Percentiles rank a stretch among this genome's conserved stretches.
These are phyloP conservation scores for Hypoxylon rubiginosum DNA, from an alignment of 2,329 filamentous ascomycete genomes.

Conservation along the genomic window DNA sequence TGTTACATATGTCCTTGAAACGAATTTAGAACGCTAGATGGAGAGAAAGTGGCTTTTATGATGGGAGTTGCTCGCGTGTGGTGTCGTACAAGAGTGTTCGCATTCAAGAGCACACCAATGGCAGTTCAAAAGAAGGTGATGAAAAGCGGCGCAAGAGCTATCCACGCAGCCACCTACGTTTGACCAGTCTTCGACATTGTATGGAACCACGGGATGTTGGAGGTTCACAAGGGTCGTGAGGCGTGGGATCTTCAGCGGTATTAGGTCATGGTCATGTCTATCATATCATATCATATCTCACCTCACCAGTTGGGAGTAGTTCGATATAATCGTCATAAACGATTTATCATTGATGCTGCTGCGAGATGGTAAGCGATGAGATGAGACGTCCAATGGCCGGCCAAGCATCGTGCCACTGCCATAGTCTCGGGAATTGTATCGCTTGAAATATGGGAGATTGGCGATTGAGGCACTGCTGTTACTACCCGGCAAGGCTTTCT, in stretches of 20 bases:
- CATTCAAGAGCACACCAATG: conserved; percentile 2
- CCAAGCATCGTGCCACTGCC: not conserved
- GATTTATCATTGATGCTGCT: not conserved
- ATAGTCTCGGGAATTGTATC: not conserved
- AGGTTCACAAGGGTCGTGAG: not conserved
- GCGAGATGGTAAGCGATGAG: not conserved
- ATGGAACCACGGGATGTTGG: conserved; percentile 17
- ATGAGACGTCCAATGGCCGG: not conserved
- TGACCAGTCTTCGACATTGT: conserved; percentile 3
- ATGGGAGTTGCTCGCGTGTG: not conserved
- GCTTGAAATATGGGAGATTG: no score
- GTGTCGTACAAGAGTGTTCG: not conserved
- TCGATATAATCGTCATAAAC: not conserved
- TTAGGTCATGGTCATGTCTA: conserved; percentile 7
- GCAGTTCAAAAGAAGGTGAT: not conserved
- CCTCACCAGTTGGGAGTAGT: conserved; percentile 6
- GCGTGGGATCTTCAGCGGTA: not conserved
- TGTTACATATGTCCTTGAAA: not conserved
- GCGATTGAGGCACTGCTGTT: no score
- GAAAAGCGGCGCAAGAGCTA: not conserved
- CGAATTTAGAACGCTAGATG: not conserved
- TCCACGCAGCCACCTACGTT: conserved; percentile 9
- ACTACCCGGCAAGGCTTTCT: not conserved
- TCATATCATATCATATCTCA: not conserved
- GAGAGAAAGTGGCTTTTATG: not conserved